phyloP scores from a whole-genome alignment of 805 yeast species.

The Starmerella floricola region DNA sequence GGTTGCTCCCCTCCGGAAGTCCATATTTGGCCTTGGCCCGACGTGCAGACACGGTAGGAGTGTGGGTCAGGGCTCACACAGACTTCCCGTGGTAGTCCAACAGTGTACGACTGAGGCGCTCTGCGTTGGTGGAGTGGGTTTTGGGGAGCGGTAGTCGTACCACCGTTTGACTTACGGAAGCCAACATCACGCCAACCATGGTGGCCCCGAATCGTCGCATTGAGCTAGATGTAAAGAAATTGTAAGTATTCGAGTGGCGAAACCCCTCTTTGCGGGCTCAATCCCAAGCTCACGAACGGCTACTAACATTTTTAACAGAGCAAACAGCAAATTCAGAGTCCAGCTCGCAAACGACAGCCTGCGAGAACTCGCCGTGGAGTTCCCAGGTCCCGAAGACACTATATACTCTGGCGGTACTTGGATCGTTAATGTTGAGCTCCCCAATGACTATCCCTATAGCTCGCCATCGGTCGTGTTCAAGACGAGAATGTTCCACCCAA shows the following conservation, averaged over 20 bases:
- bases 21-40: too few species aligned
- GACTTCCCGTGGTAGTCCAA: too few species aligned
- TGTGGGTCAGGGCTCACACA: too few species aligned
- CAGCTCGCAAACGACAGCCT: conserved; percentile 66
- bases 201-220: conserved; percentile 46
- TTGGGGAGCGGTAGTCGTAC: too few species aligned
- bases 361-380: conserved; percentile 77
- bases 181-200: too few species aligned
- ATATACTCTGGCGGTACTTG: conserved; percentile 85
- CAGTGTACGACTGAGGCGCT: too few species aligned
- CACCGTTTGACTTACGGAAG: too few species aligned
- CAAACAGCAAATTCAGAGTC: conserved; percentile 90
- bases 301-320: conserved; percentile 26
- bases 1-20: too few species aligned
- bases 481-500: conserved; percentile 88
- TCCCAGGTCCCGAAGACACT: conserved; percentile 75
- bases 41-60: too few species aligned
- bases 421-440: conserved; percentile 85
- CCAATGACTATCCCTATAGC: conserved; percentile 89
- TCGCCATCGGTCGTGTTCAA: conserved; percentile 92
- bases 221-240: conserved; percentile 91
- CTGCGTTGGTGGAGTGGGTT: too few species aligned
- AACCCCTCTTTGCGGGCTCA: neutral
- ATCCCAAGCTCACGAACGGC: neutral
- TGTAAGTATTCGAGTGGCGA: conserved; percentile 36